These are phyloP conservation scores for Astrephomene gubernaculifera DNA, from an alignment of 139 green algal genomes.

Conservation along the genomic window DNA sequence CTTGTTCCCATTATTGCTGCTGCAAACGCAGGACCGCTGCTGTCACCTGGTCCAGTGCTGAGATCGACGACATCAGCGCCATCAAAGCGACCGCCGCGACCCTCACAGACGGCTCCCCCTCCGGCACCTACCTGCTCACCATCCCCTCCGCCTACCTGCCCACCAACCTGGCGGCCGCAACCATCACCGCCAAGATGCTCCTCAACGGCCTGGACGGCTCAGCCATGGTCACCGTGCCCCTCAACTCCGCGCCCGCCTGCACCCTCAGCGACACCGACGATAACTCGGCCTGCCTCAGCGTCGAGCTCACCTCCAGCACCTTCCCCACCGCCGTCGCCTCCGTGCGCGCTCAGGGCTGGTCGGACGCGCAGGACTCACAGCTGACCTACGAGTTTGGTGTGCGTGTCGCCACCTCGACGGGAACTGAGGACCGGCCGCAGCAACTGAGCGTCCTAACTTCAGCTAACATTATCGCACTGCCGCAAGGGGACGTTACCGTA, in stretches of 20 bases:
- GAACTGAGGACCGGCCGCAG: conserved; percentile 12
- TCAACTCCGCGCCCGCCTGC: conserved; percentile 21
- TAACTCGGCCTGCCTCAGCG: not conserved
- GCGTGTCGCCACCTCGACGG: too few species aligned
- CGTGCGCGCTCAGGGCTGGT: not conserved
- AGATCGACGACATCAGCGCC: not conserved
- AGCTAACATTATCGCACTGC: conserved; percentile 5
- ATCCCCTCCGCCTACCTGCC: conserved; percentile 18
- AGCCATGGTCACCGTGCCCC: not conserved
- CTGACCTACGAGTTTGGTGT: conserved; percentile 34
- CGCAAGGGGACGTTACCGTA: not conserved
- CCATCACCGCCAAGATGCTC: not conserved
- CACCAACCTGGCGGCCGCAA: not conserved
- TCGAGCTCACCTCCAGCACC: not conserved
- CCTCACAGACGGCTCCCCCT: too few species aligned
- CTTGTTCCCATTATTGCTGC: not conserved
- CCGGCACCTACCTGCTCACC: conserved; percentile 8
- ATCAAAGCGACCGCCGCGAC: not conserved
- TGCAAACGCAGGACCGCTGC: not conserved
- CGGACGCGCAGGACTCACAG: not conserved
- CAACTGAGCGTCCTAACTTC: not conserved
- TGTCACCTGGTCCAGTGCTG: not conserved
- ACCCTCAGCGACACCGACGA: not conserved
- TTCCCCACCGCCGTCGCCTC: conserved; percentile 13
- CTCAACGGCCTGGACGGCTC: not conserved